Evolutionary conservation across 2,329 filamentous ascomycete species (phyloP), one percentile per base, ranked within the genome.

Genomic region (Fusarium solani-melongenae): DNA sequence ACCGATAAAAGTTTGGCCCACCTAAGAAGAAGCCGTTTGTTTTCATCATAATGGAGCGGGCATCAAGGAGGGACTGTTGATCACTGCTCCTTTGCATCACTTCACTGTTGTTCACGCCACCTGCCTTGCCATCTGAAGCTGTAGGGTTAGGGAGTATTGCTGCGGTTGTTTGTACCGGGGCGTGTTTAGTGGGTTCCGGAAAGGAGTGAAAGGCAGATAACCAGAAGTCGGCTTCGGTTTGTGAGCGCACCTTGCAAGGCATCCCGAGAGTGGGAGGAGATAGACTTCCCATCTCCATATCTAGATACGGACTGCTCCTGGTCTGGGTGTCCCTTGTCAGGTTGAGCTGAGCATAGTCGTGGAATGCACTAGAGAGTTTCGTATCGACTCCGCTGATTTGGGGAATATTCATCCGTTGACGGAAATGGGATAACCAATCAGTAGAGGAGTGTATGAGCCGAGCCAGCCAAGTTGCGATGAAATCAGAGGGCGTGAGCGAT

Each of bases 1-100:
- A 72, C 1, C 64, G 67, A 56, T 78, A 75, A 38, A 76, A 74
- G 38, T 80, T 65, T 12, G 64, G 62, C 27, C 75, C 75, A 33
- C 76, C 77, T 22, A 78, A 49, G 29, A 73, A 76, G 58, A 71
- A 72, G 4, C 51, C 59, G 34, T 59, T 58, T 24, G 59, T 63
- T n/a, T 39, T 62, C 59, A 62, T 53, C 61, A 64, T 38, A 5
- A 53, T 51, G 12, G 34, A 44, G 2, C 57, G 46, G 20, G 70
- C 33, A n/a, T 68, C 59, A 2, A 59, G 46, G 6, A 75, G 69
- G 2, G 44, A 46, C 15, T 33, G 20, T 9, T 55, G 41, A 6
- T 49, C 41, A 11, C 59, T 17, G 24, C 33, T 46, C 12, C n/a
- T 24, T 12, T 39, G 49, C 31, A 44, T 33, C 22, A 53, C 44